Base-by-base conservation (phyloP, 768 basidiomycete genomes). In the Tylopilus felleus region DNA sequence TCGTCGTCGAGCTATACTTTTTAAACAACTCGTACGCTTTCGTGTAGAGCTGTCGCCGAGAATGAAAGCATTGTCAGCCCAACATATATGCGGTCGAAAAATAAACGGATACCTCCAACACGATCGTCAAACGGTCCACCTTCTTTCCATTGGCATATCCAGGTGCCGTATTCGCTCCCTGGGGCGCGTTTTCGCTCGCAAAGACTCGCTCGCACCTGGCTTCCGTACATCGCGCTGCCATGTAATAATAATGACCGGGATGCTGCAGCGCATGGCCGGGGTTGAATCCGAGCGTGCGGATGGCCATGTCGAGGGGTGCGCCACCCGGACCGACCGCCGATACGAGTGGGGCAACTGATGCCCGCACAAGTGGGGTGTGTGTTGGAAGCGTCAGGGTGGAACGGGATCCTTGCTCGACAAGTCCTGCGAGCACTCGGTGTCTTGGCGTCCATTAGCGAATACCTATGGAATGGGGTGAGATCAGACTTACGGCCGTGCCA, bases 11-110 rank as follows among this genome's bases (percentile, higher is more conserved):
- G 40, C 74, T 76, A 63, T 90, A 81, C 60, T 83, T 86, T 74
- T 96, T 98, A 76, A 97, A 93, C 12, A 93, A 68, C 60, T 96
- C 92, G 70, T 99, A 98, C 2, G 97, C 79, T 65, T 95, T 93
- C 8, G 93, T 97, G 66, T 93, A 95, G 2, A 99, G 78, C 92
- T 95, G 51, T 39, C 23, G 19, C 38, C 14, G 5, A 13, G 45
- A 36, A 23, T 22, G 19, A 4, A 38, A 39, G 9, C 21, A 5
- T 39, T 2, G 41, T 55, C n/a, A 46, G 21, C 51, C 22, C 47
- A 41, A 63, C 28, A 14, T n/a, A n/a, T n/a, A n/a, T n/a, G n/a
- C n/a, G n/a, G 55, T 19, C 28, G 9, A 49, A 14, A 3, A 23
- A n/a, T n/a, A 74, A 22, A 48, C 35, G 14, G 23, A 35, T 51